phyloP scores from a whole-genome alignment of 306 rosid genomes.

The Myrica gale region DNA sequence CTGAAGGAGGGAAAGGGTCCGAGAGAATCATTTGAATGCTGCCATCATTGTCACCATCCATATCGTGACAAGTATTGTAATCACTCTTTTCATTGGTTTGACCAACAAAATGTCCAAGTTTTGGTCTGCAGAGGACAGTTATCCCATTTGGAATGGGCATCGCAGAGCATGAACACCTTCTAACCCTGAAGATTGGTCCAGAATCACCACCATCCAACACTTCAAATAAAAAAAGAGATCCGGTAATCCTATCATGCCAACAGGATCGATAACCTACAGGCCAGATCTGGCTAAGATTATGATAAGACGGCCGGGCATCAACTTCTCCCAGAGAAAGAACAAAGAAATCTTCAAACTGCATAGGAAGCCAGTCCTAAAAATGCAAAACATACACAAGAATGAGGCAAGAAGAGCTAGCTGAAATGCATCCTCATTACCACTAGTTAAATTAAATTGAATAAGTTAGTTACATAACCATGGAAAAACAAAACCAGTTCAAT shows the following conservation, averaged over 20 bases:
- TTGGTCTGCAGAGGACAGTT: slow-evolving; percentile 52
- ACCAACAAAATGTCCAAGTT: slow-evolving; percentile 34
- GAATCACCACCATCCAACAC: slow-evolving; percentile 84
- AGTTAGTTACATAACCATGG: neutral
- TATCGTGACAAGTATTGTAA: slow-evolving; percentile 31
- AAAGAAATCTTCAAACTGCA: slow-evolving; percentile 87
- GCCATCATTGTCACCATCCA: slow-evolving; percentile 45
- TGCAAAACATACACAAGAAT: slow-evolving; percentile 36
- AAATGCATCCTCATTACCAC: slow-evolving; percentile 3
- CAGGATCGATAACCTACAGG: slow-evolving; percentile 83
- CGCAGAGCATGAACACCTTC: slow-evolving; percentile 68
- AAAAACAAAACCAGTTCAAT: slow-evolving; percentile 11
- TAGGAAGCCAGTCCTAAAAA: slow-evolving; percentile 81
- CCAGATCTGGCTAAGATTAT: slow-evolving; percentile 54
- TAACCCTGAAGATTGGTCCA: slow-evolving; percentile 84
- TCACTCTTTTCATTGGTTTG: slow-evolving; percentile 46
- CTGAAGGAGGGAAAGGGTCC: slow-evolving; percentile 61
- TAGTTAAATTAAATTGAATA: no score
- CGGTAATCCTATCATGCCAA: slow-evolving; percentile 93
- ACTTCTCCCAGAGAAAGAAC: slow-evolving; percentile 81
- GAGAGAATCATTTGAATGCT: slow-evolving; percentile 62
- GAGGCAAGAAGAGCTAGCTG: slow-evolving; percentile 31
- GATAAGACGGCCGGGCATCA: slow-evolving; percentile 76
- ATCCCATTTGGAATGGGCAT: slow-evolving; percentile 57
- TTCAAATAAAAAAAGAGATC: slow-evolving; percentile 77